Evolutionary conservation across 2,329 filamentous ascomycete genomes (phyloP), one percentile per base, ranked within the genome.

Genomic region (Paracorniculantispora psalliotae): DNA sequence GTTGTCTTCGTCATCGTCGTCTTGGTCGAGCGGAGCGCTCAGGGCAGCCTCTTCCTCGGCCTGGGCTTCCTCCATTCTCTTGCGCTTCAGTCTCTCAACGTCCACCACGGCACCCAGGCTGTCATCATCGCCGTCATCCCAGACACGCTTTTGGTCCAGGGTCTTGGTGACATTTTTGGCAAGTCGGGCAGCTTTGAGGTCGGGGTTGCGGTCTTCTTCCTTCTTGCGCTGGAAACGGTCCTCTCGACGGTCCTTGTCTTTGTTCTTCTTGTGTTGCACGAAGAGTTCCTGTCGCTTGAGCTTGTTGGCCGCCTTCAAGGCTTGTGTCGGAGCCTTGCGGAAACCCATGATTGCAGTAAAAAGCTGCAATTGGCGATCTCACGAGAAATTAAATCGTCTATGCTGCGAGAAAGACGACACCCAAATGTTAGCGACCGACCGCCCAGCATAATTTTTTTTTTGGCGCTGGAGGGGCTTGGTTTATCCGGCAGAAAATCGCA

Each of bases 111-210:
- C 75, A 62, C 79, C 81, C 6, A 85, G 75, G 51, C 76, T 80
- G 64, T 87, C 83, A 59, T 82, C 81, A 50, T 86, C 86, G 52
- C 84, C 83, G 55, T 92, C 87, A 67, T 97, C 92, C 91, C 91
- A 97, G 33, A 91, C 86, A 71, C 94, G 85, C 79, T 96, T 96
- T 67, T 86, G 84, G 67, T 97, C 92, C 60, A 96, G 81, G 0
- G 91, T 96, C 57, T 84, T 73, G 0, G 94, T 89, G 46, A 92
- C 82, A 75, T 96, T 96, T 65, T 83, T 85, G 61, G 85, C 86
- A 61, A 93, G 78, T 66, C 94, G 84, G 64, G 88, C 83, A 62
- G 84, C 85, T 65, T 86, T 85, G 61, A 96, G 75, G 61, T 85
- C 82, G 2, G 93, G 92, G 68, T 97, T 85, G 72, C 88, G 90